Base-by-base conservation (phyloP, 208 protist genomes). In the Acanthamoeba sp. region DNA sequence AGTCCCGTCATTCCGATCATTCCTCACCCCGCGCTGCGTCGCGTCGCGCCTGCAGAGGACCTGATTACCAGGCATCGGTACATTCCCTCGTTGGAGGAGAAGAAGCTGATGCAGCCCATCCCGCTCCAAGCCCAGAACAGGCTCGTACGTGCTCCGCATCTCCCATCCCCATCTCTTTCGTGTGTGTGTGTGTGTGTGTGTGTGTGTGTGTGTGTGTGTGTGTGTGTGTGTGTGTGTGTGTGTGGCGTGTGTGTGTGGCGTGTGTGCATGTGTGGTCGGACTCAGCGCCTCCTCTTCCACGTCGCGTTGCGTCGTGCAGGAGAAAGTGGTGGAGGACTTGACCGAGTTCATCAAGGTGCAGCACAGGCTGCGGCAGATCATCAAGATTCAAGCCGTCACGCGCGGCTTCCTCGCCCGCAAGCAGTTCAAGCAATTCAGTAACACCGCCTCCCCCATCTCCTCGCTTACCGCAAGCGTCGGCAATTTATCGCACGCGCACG, bases 401-500 rank as follows among this genome's bases (percentile, higher is more conserved):
- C 84, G 84, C 40, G 84, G 84, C 84, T 91, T 50, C 57, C 55
- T 91, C 32, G 84, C 84, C 2, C 84, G 84, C 84, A 91, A 91
- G 32, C 29, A 50, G 29, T 91, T 91, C 84, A 91, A 91, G n/a
- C 7, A 91, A 71, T 48, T 38, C 40, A 52, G 84, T 91, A 91
- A n/a, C n/a, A n/a, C n/a, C n/a, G n/a, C n/a, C n/a, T n/a, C n/a
- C n/a, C n/a, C n/a, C n/a, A n/a, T n/a, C n/a, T n/a, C n/a, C n/a
- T n/a, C n/a, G n/a, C n/a, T n/a, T n/a, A n/a, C n/a, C n/a, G n/a
- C n/a, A n/a, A n/a, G n/a, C n/a, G n/a, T n/a, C n/a, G n/a, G n/a
- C n/a, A n/a, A n/a, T n/a, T n/a, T n/a, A n/a, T n/a, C n/a, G n/a
- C n/a, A n/a, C n/a, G n/a, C n/a, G n/a, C n/a, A n/a, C n/a, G n/a